A percentile compares a stretch with the other conserved stretches of the same genome.
Conservation (phyloP, 2,329 filamentous ascomycete species). For the Pseudogymnoascus destructans region DNA sequence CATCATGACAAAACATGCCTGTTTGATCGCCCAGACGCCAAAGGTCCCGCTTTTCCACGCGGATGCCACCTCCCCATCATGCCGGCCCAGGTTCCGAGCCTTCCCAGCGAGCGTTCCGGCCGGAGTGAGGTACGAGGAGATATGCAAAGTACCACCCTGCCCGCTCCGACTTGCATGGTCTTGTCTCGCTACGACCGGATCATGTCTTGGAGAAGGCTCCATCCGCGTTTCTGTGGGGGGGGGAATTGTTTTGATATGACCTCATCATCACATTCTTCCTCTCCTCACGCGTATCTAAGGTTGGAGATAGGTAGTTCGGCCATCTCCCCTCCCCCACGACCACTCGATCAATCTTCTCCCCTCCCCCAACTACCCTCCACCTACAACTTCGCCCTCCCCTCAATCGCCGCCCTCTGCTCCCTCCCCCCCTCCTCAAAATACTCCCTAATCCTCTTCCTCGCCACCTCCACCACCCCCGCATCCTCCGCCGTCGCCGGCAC, state of each 20-base stretch:
- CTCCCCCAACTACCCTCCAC: not conserved
- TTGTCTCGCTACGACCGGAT: no score
- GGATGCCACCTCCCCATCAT: no score
- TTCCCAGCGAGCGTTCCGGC: no score
- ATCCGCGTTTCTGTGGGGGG: not conserved
- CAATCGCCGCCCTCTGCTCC: constrained; percentile 20
- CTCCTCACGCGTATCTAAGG: not conserved
- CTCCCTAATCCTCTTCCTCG: constrained; percentile 54
- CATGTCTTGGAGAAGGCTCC: no score
- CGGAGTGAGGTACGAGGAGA: no score
- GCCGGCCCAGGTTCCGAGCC: no score
- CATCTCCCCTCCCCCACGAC: not conserved
- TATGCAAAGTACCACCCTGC: no score
- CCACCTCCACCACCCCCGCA: constrained; percentile 57
- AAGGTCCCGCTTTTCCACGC: no score
- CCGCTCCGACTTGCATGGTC: no score
- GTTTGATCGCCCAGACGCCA: no score
- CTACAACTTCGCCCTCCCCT: constrained; percentile 37
- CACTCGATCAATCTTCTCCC: no score
- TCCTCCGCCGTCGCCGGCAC: constrained; percentile 84
- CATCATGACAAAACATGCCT: no score
- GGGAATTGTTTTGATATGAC: not conserved
- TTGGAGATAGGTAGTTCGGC: not conserved
- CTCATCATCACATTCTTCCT: not conserved
- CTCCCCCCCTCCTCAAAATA: constrained; percentile 49